Percentiles rank a stretch among this genome's conserved stretches.
Evolutionary conservation across 2,329 filamentous ascomycete genomes (phyloP).

Genomic region (Pseudovirgaria hyperparasitica): DNA sequence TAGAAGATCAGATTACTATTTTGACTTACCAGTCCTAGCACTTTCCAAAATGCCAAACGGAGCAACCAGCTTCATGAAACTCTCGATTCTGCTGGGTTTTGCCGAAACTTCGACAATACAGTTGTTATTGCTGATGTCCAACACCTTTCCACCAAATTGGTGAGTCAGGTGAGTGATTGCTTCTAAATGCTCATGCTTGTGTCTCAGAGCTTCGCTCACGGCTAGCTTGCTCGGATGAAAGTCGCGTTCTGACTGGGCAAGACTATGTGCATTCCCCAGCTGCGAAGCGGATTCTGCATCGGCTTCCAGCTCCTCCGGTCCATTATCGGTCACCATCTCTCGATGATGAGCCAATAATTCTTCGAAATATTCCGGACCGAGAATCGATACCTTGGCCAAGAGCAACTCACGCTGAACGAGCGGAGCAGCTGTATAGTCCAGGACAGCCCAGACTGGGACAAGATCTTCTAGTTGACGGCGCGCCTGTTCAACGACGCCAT

Average conservation of each 20-base stretch:
- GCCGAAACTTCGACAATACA: constrained; percentile 96
- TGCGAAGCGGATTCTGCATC: constrained; percentile 18
- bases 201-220: constrained; percentile 75
- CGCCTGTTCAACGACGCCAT: constrained; percentile 94
- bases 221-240: constrained; percentile 86
- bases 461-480: constrained; percentile 90
- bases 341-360: constrained; percentile 91
- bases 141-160: constrained; percentile 93
- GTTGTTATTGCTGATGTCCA: constrained; percentile 97
- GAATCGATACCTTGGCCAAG: constrained; percentile 89
- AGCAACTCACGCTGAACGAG: constrained; percentile 93
- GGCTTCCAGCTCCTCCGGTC: constrained; percentile 14
- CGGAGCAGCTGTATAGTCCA: constrained; percentile 87
- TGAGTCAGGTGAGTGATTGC: constrained; percentile 94
- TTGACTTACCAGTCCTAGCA: constrained; percentile 58
- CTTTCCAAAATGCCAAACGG: constrained; percentile 97
- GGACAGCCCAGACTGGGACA: constrained; percentile 93
- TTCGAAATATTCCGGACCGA: constrained; percentile 96
- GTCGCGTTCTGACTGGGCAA: constrained; percentile 46
- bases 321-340: constrained; percentile 56
- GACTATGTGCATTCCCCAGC: constrained; percentile 26
- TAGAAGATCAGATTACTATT: constrained; percentile 1
- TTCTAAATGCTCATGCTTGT: constrained; percentile 96
- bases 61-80: constrained; percentile 88
- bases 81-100: constrained; percentile 87